A percentile compares a stretch with the other conserved stretches of the same genome.
Conservation (phyloP, 1,139 yeast species). For the Saccharomycopsis phalli region DNA sequence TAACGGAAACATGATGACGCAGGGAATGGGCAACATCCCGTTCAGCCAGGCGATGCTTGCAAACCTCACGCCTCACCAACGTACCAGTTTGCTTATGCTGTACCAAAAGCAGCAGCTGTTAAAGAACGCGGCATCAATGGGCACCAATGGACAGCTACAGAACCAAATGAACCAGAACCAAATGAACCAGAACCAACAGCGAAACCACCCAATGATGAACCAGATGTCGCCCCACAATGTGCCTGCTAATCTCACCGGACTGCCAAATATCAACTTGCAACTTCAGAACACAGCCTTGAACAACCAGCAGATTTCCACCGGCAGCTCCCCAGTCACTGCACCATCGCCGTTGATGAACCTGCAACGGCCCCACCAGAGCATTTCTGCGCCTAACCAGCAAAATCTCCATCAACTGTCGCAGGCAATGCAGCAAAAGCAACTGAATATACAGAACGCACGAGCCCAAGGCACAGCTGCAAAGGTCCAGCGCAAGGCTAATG, state of each 20-base stretch:
- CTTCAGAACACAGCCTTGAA: constrained; percentile 12
- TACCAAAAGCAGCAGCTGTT: constrained; percentile 16
- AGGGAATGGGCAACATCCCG: background rate
- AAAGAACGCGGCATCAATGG: constrained; percentile 19
- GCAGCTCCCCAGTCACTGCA: background rate
- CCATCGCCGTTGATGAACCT: background rate
- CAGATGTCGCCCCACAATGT: constrained; percentile 21
- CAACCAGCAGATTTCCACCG: constrained; percentile 12
- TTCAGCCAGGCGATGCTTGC: background rate
- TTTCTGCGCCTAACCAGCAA: constrained; percentile 16
- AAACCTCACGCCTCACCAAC: constrained; percentile 13
- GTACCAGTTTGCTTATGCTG: constrained; percentile 8
- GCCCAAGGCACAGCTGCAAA: too few species aligned
- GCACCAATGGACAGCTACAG: too few species aligned
- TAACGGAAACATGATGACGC: background rate
- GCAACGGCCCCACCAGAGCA: constrained; percentile 16
- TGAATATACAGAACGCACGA: too few species aligned
- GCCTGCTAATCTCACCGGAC: background rate
- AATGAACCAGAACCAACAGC: too few species aligned
- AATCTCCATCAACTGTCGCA: constrained; percentile 16
- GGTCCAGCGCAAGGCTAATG: too few species aligned
- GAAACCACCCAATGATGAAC: constrained; percentile 13
- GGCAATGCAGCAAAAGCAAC: constrained; percentile 9
- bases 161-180: too few species aligned
- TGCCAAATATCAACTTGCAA: background rate